Percentiles rank a stretch among this genome's conserved stretches.
Conservation (phyloP, 805 yeast species). For the Yarrowia yakushimensis region DNA sequence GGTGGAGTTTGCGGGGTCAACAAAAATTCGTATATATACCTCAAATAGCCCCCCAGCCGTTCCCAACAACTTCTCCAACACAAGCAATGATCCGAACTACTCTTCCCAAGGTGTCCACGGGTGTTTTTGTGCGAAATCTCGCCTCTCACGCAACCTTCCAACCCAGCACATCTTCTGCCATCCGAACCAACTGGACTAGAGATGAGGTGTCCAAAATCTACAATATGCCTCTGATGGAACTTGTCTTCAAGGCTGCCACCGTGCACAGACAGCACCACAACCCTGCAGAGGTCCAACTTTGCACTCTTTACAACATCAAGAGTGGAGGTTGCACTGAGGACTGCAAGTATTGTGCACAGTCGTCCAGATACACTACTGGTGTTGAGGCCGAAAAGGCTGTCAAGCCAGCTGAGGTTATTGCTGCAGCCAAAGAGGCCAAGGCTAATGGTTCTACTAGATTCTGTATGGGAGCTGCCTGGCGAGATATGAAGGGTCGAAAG, state of each 20-base stretch:
- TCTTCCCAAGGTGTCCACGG: background rate
- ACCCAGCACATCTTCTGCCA: slow-evolving; percentile 1
- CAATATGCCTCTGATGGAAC: slow-evolving; percentile 60
- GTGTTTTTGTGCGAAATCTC: background rate
- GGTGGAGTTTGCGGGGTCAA: slow-evolving; percentile 10
- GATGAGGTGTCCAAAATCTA: slow-evolving; percentile 59
- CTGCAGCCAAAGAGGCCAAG: slow-evolving; percentile 62
- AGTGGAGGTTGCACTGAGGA: slow-evolving; percentile 82
- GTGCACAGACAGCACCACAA: slow-evolving; percentile 68
- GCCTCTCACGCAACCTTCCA: slow-evolving; percentile 8
- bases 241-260: slow-evolving; percentile 56
- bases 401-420: slow-evolving; percentile 57
- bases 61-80: background rate
- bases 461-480: slow-evolving; percentile 87
- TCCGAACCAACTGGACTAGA: slow-evolving; percentile 50
- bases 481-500: slow-evolving; percentile 77
- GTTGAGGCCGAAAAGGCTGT: slow-evolving; percentile 65
- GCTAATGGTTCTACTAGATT: slow-evolving; percentile 71
- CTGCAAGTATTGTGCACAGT: slow-evolving; percentile 78
- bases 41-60: background rate
- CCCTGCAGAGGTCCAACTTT: slow-evolving; percentile 66
- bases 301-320: slow-evolving; percentile 71
- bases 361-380: slow-evolving; percentile 62
- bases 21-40: slow-evolving; percentile 3
- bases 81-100: background rate